phyloP scores from a whole-genome alignment of 2,329 filamentous ascomycete species.

The Stagonosporopsis cucurbitacearum region DNA sequence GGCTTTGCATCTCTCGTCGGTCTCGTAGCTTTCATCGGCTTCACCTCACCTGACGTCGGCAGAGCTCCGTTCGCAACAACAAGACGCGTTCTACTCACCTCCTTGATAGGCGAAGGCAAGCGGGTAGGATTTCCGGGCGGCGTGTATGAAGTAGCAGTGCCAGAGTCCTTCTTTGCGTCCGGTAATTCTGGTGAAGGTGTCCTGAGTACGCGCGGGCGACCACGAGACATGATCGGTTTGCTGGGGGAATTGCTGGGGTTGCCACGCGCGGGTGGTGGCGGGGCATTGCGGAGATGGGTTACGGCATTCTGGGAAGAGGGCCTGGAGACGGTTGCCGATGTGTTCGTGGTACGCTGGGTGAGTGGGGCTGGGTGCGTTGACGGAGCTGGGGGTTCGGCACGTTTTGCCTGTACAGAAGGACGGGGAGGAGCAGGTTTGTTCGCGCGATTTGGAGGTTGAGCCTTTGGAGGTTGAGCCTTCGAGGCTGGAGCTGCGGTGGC shows the following conservation, averaged over 20 bases:
- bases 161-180: neutral
- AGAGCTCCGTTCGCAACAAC: neutral
- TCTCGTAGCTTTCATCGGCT: neutral
- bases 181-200: neutral
- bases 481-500: neutral
- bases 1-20: neutral
- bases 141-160: slow-evolving; percentile 8
- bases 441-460: neutral
- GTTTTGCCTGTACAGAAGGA: neutral
- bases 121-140: slow-evolving; percentile 20
- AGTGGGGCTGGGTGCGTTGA: neutral
- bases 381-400: neutral
- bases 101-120: slow-evolving; percentile 4
- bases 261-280: neutral
- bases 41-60: neutral
- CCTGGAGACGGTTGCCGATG: slow-evolving; percentile 19
- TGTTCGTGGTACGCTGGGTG: slow-evolving; percentile 20
- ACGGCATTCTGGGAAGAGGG: neutral
- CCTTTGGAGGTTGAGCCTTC: neutral
- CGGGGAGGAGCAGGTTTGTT: neutral
- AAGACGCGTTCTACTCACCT: slow-evolving; percentile 5
- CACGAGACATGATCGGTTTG: neutral
- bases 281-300: neutral
- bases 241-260: neutral
- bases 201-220: neutral